Percentiles rank a stretch among this genome's conserved stretches.
Conservation (phyloP, 163 green algal species). For the Coccomyxa subellipsoidea region DNA sequence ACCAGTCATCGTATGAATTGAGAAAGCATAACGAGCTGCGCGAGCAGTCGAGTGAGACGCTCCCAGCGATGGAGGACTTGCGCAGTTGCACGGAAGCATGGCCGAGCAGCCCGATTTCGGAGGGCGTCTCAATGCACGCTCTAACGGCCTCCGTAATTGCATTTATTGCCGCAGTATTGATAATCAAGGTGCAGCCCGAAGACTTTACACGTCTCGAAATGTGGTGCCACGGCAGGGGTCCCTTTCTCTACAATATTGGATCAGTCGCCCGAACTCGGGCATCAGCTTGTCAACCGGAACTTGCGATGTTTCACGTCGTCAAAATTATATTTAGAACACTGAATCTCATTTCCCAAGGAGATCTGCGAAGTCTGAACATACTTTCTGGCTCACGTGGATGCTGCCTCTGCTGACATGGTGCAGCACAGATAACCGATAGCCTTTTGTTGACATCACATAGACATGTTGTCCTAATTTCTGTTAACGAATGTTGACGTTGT, state of each 20-base stretch:
- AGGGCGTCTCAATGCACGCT: neutral
- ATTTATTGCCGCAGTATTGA: neutral
- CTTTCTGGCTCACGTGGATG: neutral
- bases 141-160: neutral
- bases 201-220: neutral
- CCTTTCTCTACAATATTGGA: neutral
- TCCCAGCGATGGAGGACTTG: neutral
- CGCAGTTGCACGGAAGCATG: neutral
- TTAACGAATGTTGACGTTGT: no score
- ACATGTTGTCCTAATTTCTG: no score
- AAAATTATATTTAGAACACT: no score
- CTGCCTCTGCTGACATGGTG: neutral
- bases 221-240: no score
- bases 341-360: no score
- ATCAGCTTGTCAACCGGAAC: neutral
- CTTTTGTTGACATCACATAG: no score
- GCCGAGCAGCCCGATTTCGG: neutral
- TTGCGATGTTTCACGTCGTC: neutral
- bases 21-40: no score
- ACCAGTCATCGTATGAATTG: no score
- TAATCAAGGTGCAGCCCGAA: neutral
- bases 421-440: no score
- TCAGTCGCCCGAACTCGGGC: neutral
- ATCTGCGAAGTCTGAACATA: neutral
- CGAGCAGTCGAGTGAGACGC: no score